Conservation (phyloP, 1,139 yeast species). For the Fermentozyma sake region DNA sequence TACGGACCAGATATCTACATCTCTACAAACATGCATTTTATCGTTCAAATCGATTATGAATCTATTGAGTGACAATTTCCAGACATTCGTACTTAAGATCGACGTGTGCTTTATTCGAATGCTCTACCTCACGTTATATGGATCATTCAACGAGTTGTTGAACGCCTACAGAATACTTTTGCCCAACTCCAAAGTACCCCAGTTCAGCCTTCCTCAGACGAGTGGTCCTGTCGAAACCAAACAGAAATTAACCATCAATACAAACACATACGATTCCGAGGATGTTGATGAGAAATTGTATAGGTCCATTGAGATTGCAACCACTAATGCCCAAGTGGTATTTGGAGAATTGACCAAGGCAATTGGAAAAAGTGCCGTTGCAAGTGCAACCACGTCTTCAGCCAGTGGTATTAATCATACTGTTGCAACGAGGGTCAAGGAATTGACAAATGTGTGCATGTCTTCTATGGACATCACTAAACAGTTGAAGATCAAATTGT, state of each 20-base stretch:
- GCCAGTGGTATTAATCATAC: conserved; percentile 27
- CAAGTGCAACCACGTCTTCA: conserved; percentile 29
- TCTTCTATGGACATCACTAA: conserved; percentile 78
- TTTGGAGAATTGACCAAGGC: conserved; percentile 76
- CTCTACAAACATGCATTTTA: conserved; percentile 31
- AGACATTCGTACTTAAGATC: conserved; percentile 46
- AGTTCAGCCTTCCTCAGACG: conserved; percentile 5
- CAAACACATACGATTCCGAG: conserved; percentile 25
- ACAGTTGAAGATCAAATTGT: conserved; percentile 54
- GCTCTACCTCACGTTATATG: conserved; percentile 65
- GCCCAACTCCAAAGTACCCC: conserved; percentile 23
- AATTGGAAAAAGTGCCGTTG: conserved; percentile 62
- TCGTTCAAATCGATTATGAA: conserved; percentile 52
- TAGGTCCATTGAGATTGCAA: conserved; percentile 68
- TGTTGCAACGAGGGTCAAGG: conserved; percentile 66
- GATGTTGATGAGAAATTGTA: conserved; percentile 76
- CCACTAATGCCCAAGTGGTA: conserved; percentile 74
- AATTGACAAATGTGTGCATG: conserved; percentile 73
- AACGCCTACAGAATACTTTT: conserved; percentile 63
- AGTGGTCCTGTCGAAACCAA: conserved; percentile 10
- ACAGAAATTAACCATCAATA: conserved; percentile 22
- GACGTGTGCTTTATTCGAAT: conserved; percentile 71
- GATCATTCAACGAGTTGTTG: conserved; percentile 70
- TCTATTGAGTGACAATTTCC: conserved; percentile 44
- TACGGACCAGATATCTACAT: conserved; percentile 23